Conservation (phyloP, 768 basidiomycete genomes). For the Vishniacozyma victoriae region DNA sequence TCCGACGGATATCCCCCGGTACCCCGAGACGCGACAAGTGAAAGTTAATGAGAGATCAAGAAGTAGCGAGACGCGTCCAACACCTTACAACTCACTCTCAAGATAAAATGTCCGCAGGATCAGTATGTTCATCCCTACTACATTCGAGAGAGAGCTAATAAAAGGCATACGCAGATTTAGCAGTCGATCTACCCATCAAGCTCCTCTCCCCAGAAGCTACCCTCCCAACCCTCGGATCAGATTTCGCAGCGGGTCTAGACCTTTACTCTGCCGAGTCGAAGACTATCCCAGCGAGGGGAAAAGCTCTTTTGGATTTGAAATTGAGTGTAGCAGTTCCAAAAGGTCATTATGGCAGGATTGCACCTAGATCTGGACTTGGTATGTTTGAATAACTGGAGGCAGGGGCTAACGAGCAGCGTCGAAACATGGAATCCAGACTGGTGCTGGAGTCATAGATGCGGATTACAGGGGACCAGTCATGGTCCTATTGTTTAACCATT, state of each 20-base stretch:
- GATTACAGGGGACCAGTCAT: constrained; percentile 92
- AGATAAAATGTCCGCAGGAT: constrained; percentile 8
- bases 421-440: constrained; percentile 96
- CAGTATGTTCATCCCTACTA: not conserved
- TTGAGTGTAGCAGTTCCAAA: constrained; percentile 85
- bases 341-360: constrained; percentile 93
- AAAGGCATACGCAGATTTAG: constrained; percentile 8
- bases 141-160: not conserved
- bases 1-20: too few relatives aligned
- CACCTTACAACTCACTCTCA: not conserved
- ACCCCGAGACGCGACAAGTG: too few relatives aligned
- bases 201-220: constrained; percentile 74
- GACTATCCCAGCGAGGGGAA: constrained; percentile 75
- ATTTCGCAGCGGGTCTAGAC: constrained; percentile 86
- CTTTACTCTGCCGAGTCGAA: constrained; percentile 85
- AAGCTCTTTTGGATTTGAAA: constrained; percentile 84
- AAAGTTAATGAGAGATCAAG: too few relatives aligned
- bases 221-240: constrained; percentile 77
- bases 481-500: constrained; percentile 86
- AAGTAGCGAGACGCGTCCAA: too few relatives aligned
- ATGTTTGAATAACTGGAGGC: constrained; percentile 41
- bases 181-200: constrained; percentile 62
- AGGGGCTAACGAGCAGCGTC: constrained; percentile 60
- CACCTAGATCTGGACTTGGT: constrained; percentile 95
- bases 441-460: constrained; percentile 92